These are phyloP conservation scores for Alternaria gansuensis DNA, from an alignment of 2,329 filamentous ascomycete genomes.

Conservation along the genomic window DNA sequence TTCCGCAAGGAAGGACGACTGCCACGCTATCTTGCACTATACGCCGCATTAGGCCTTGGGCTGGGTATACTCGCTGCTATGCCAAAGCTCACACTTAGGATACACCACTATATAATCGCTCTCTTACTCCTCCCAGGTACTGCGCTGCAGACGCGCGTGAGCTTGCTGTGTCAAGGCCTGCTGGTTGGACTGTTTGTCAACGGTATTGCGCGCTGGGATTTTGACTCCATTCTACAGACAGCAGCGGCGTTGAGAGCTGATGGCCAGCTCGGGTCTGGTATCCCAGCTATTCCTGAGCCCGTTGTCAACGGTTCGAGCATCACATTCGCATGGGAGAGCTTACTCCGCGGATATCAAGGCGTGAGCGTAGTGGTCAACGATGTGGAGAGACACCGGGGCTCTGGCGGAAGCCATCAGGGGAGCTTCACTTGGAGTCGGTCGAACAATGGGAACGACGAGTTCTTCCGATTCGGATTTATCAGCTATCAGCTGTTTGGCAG, in stretches of 20 bases:
- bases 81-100: conserved; percentile 85
- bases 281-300: conserved; percentile 59
- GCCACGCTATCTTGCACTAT: conserved; percentile 78
- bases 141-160: conserved; percentile 83
- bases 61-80: conserved; percentile 78
- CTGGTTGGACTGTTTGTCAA: conserved; percentile 93
- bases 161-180: conserved; percentile 88
- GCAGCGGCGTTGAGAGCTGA: conserved; percentile 70
- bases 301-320: conserved; percentile 57
- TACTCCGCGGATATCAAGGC: conserved; percentile 69
- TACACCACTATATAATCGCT: conserved; percentile 89
- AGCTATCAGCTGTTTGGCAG: conserved; percentile 43
- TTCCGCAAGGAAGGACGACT: conserved; percentile 59
- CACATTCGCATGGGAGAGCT: conserved; percentile 57
- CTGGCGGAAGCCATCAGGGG: conserved; percentile 63
- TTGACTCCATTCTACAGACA: conserved; percentile 87
- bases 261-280: conserved; percentile 62
- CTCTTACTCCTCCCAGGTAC: conserved; percentile 91
- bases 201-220: conserved; percentile 92
- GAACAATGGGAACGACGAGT: conserved; percentile 38
- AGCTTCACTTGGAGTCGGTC: conserved; percentile 68
- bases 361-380: conserved; percentile 85
- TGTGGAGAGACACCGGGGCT: conserved; percentile 80
- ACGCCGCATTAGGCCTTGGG: conserved; percentile 76
- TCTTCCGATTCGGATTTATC: conserved; percentile 51